Conservation (phyloP, 768 basidiomycete species). For the Trametes cingulata region DNA sequence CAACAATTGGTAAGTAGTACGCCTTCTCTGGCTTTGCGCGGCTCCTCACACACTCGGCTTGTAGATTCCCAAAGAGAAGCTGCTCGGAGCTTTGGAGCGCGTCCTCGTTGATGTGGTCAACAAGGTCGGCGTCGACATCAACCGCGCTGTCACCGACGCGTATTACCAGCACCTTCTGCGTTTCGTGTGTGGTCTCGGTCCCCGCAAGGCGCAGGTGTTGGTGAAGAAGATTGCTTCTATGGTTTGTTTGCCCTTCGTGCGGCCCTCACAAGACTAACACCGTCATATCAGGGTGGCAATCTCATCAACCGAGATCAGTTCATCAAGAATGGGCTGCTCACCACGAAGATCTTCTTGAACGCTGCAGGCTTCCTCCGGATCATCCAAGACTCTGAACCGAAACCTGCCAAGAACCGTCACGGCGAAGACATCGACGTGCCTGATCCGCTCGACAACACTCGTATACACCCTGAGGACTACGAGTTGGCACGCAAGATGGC, state of each 20-base stretch:
- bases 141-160: conserved; percentile 82
- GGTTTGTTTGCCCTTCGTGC: conserved; percentile 44
- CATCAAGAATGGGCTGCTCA: conserved; percentile 75
- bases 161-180: conserved; percentile 90
- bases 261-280: background rate
- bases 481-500: conserved; percentile 99
- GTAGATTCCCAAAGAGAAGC: conserved; percentile 84
- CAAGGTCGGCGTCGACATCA: conserved; percentile 94
- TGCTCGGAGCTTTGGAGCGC: conserved; percentile 79
- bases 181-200: conserved; percentile 91
- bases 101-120: conserved; percentile 89
- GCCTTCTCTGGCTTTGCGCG: background rate
- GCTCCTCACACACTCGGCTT: conserved; percentile 6
- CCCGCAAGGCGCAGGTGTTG: conserved; percentile 86
- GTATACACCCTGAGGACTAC: conserved; percentile 97
- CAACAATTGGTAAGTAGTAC: conserved; percentile 64
- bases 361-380: conserved; percentile 92
- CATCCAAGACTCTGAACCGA: conserved; percentile 64
- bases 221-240: conserved; percentile 77
- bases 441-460: conserved; percentile 92
- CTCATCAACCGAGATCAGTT: conserved; percentile 88
- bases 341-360: conserved; percentile 89
- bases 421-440: conserved; percentile 67
- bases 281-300: conserved; percentile 69
- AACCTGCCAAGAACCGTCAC: conserved; percentile 58